Percentiles rank a stretch among this genome's conserved stretches.
Evolutionary conservation across 306 rosid species (phyloP).

Genomic region (Ammopiptanthus mongolicus): DNA sequence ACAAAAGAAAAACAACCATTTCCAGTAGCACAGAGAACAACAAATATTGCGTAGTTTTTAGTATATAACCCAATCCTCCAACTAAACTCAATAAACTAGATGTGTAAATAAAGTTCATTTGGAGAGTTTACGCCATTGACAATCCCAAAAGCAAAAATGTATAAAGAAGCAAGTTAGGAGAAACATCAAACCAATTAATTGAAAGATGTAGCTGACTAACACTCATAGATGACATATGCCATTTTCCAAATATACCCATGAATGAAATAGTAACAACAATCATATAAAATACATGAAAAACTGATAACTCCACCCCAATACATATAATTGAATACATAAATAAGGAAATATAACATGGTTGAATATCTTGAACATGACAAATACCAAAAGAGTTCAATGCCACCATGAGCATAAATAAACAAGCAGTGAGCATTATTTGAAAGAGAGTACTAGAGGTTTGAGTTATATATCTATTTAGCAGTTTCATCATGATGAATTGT

Average conservation of each 20-base stretch:
- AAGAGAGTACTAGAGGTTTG: neutral
- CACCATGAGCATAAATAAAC: slow-evolving; percentile 3
- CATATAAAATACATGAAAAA: slow-evolving; percentile 3
- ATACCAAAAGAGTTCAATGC: neutral
- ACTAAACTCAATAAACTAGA: slow-evolving; percentile 7
- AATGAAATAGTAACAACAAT: slow-evolving; percentile 9
- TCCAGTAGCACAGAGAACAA: neutral
- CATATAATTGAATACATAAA: neutral
- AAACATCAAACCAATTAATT: no score
- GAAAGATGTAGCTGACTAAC: neutral
- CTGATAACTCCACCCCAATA: neutral
- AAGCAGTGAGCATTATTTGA: neutral
- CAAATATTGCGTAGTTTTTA: neutral
- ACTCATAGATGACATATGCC: neutral
- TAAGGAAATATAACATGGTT: neutral
- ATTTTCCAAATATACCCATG: neutral
- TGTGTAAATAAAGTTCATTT: neutral
- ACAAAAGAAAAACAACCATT: slow-evolving; percentile 1
- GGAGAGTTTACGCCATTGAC: neutral
- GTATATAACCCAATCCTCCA: slow-evolving; percentile 1
- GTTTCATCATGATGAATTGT: neutral
- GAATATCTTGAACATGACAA: neutral
- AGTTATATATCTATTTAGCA: neutral
- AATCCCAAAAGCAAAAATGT: neutral
- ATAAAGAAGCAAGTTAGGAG: neutral